Base-by-base conservation (phyloP, 1,284 basidiomycete genomes). In the Cryptococcus maquisensis region DNA sequence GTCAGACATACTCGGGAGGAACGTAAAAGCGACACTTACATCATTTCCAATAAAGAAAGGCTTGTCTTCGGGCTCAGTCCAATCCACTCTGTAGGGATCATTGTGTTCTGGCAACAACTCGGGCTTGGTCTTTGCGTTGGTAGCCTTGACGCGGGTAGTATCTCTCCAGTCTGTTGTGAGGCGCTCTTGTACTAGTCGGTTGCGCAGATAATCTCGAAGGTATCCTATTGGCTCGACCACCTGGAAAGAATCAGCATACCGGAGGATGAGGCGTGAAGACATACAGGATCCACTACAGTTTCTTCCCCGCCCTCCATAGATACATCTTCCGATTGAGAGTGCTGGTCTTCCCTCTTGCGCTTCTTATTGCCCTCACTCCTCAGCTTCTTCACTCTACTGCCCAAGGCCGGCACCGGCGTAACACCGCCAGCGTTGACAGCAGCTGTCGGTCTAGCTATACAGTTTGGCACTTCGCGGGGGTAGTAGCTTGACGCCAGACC, bases 161-260 rank as follows among this genome's bases (percentile, higher is more conserved):
- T 89, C 86, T 39, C 80, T 81, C 18, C 88, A 87, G 10, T 85
- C 84, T 1, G 87, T 86, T 1, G 85, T 82, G 44, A 93, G 79
- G 72, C 93, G 91, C 75, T 90, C 90, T 66, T 87, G 87, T n/a
- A 86, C 81, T 87, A 95, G 90, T 52, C 89, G 79, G 54, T 89
- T 86, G 20, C 87, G 83, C 37, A 94, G 79, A 16, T 89, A 90
- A 23, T 83, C 78, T 10, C 84, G 81, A 32, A 92, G 84, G 16
- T 85, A 83, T 2, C 83, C 79, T 18, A 90, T 81, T 67, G 88
- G 90, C 24, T 81, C 79, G 56, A 88, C 85, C 57, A 88, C 85
- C 84, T 88, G 41, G 36, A 37, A 13, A 37, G 10, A 4, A 10
- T 37, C 46, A 6, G 20, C 7, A 6, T 21, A 18, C 21, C 15